phyloP scores from a whole-genome alignment of 2,329 filamentous ascomycete species.

The Neofusicoccum umdonicola region DNA sequence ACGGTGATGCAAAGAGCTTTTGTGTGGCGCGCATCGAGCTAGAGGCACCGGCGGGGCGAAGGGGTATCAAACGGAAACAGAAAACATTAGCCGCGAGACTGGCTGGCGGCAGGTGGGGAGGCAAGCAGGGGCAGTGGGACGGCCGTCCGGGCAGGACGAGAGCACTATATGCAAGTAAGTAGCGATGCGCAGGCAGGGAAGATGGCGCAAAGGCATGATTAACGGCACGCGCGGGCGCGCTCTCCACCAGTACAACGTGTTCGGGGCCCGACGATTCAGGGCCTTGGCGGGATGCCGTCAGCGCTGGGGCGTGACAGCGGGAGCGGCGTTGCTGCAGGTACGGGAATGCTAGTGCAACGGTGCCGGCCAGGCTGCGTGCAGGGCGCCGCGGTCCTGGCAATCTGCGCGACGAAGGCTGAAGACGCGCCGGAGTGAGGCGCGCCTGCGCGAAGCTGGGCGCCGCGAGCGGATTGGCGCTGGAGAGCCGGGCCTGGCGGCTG shows the following conservation, averaged over 20 bases:
- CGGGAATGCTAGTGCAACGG: conserved; percentile 10
- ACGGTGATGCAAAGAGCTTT: background rate
- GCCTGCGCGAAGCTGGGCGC: too few species aligned
- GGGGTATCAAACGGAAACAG: background rate
- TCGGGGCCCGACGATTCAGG: conserved; percentile 2
- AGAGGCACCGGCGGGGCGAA: background rate
- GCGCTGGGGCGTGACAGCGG: background rate
- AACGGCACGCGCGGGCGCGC: conserved; percentile 1
- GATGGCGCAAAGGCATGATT: conserved; percentile 15
- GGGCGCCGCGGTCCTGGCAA: background rate
- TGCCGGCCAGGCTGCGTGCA: background rate
- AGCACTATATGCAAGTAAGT: conserved; percentile 14
- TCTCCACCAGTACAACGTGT: conserved; percentile 11
- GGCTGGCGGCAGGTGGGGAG: background rate
- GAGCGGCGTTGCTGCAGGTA: conserved; percentile 12
- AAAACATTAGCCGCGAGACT: background rate
- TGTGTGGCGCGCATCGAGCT: background rate
- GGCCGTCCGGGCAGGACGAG: background rate
- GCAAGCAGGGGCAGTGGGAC: background rate
- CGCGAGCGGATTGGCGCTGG: background rate
- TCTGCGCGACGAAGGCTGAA: background rate
- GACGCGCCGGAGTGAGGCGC: too few species aligned
- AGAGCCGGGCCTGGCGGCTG: too few species aligned
- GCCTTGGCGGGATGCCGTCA: conserved; percentile 7
- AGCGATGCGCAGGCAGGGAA: conserved; percentile 13